A percentile compares a stretch with the other conserved stretches of the same genome.
These are phyloP conservation scores for Ciborinia camelliae DNA, from an alignment of 2,329 filamentous ascomycete species.

Conservation along the genomic window DNA sequence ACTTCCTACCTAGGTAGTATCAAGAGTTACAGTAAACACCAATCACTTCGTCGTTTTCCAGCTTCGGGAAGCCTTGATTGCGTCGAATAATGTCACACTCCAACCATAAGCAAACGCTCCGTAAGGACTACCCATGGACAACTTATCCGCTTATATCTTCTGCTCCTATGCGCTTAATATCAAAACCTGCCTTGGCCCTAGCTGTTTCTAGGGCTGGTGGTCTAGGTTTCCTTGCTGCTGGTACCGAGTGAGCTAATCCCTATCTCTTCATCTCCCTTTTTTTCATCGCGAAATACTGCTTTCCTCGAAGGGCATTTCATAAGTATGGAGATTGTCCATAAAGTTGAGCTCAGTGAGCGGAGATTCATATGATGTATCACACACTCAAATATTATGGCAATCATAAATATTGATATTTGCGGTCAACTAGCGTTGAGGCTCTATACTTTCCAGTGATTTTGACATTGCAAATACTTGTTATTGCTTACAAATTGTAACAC, in stretches of 20 bases:
- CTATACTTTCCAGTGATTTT: background rate
- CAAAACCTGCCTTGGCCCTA: slow-evolving; percentile 52
- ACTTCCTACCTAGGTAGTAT: background rate
- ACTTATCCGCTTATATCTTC: slow-evolving; percentile 47
- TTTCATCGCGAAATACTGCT: background rate
- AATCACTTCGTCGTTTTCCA: background rate
- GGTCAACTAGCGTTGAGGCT: background rate
- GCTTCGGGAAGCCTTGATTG: background rate
- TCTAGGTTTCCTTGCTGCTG: slow-evolving; percentile 47
- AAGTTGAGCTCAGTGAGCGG: background rate
- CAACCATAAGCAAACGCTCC: slow-evolving; percentile 16
- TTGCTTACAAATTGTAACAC: slow-evolving; percentile 23
- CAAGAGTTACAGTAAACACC: background rate
- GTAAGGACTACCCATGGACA: slow-evolving; percentile 22
- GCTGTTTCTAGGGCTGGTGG: slow-evolving; percentile 56
- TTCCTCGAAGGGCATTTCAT: background rate
- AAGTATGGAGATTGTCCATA: background rate
- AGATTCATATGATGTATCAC: background rate
- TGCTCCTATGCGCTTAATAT: slow-evolving; percentile 68
- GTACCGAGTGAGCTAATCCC: slow-evolving; percentile 32
- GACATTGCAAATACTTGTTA: slow-evolving; percentile 9
- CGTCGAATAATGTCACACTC: slow-evolving; percentile 10
- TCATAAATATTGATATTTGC: background rate
- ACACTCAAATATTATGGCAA: background rate
- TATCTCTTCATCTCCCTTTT: background rate